Evolutionary conservation across 148 eudicot species (phyloP), one percentile per base, ranked within the genome.

Genomic region (Arctostaphylos glauca): DNA sequence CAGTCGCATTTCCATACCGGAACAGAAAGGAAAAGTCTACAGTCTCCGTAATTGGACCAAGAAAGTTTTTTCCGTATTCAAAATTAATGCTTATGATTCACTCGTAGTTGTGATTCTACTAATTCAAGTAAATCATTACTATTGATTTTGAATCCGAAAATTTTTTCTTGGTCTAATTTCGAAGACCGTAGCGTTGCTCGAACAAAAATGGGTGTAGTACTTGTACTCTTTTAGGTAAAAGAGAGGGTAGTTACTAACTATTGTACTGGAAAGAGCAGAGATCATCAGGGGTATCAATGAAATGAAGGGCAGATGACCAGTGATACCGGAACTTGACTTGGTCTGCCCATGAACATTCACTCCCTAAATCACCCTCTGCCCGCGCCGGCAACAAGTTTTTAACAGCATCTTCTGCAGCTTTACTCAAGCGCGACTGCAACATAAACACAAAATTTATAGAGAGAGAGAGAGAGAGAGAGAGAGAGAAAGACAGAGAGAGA

Each of bases 271-370:
- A 94, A 49, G 90, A 85, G 88, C 98, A 93, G 79, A 85, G 87
- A 74, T 91, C 82, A 88, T 94, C 94, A 62, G 96, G 98, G 52
- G 92, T 92, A 46, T 94, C 92, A 50, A 90, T 91, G 77, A 87
- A 94, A 89, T 94, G 98, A 70, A 94, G 93, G 44, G 98, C 84
- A 9, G 92, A 84, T 16, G 98, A 94, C 98, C 98, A 94, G 23
- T 86, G 92, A 66, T 92, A 94, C 13, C 84, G 93, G 73, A 91
- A 93, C 84, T 89, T 94, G 50, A 94, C 92, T 14, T 73, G 88
- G 68, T 94, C 98, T 0, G 96, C 93, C 98, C 98, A 94, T 2
- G 92, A 88, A 81, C 88, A 88, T 14, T 83, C 78, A 71, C 86
- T 88, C 9, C 83, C 82, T n/a, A 87, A 52, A 85, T 85, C 86